A percentile compares a stretch with the other conserved stretches of the same genome.
phyloP scores from a whole-genome alignment of 2,329 filamentous ascomycete genomes.

The Ophiostoma ips region DNA sequence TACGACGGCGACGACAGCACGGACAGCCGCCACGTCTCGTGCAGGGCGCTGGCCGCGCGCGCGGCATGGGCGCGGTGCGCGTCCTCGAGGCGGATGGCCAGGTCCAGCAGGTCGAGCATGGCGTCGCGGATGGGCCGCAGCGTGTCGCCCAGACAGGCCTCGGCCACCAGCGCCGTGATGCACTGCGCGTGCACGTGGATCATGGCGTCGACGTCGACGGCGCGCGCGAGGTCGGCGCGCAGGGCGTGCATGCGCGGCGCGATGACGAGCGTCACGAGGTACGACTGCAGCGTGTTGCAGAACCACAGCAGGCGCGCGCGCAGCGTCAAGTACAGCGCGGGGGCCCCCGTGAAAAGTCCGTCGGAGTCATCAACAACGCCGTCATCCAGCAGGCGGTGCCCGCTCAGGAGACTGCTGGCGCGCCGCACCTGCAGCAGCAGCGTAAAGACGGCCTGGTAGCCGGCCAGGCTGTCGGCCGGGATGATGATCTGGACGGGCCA shows the following conservation, averaged over 20 bases:
- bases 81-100: slow-evolving; percentile 57
- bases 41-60: slow-evolving; percentile 23
- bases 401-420: slow-evolving; percentile 52
- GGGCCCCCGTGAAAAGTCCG: slow-evolving; percentile 19
- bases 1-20: slow-evolving; percentile 21
- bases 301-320: slow-evolving; percentile 67
- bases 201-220: slow-evolving; percentile 71
- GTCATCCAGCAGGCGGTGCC: slow-evolving; percentile 31
- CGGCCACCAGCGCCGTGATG: slow-evolving; percentile 46
- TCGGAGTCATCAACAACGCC: slow-evolving; percentile 11
- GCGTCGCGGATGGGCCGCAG: slow-evolving; percentile 57
- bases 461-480: slow-evolving; percentile 44
- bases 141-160: slow-evolving; percentile 55
- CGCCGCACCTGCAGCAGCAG: slow-evolving; percentile 67
- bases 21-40: slow-evolving; percentile 27
- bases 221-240: slow-evolving; percentile 38
- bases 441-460: slow-evolving; percentile 61
- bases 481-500: slow-evolving; percentile 62
- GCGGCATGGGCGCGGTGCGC: slow-evolving; percentile 30
- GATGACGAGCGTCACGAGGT: slow-evolving; percentile 61
- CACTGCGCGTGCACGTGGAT: slow-evolving; percentile 53
- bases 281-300: slow-evolving; percentile 57
- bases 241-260: slow-evolving; percentile 45
- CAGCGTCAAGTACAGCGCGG: slow-evolving; percentile 42
- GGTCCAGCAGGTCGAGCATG: slow-evolving; percentile 62